Evolutionary conservation across 768 basidiomycete genomes (phyloP).

Genomic region (Boletus subcaerulescens): DNA sequence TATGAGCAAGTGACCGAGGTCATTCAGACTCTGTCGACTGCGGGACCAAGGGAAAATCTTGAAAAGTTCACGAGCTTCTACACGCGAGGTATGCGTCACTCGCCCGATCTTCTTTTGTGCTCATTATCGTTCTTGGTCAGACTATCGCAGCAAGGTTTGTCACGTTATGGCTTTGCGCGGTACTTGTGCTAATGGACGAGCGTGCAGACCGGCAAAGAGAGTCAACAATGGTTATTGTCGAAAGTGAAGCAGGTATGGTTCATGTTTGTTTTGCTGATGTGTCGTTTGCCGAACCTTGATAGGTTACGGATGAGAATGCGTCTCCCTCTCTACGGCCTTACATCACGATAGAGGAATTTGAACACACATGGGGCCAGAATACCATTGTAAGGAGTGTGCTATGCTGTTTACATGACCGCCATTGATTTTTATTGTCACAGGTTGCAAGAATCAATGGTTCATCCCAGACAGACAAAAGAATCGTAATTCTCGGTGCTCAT

Average conservation of each 20-base stretch:
- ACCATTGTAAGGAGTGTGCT: conserved; percentile 50
- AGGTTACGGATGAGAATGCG: conserved; percentile 67
- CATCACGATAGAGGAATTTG: conserved; percentile 70
- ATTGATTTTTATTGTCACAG: conserved; percentile 35
- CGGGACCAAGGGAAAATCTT: conserved; percentile 63
- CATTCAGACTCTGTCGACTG: conserved; percentile 62
- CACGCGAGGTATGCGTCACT: conserved; percentile 58
- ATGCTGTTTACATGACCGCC: neutral
- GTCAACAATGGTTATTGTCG: conserved; percentile 72
- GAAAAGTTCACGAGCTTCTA: conserved; percentile 66
- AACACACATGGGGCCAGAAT: conserved; percentile 84
- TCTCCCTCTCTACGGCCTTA: conserved; percentile 49
- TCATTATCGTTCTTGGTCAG: conserved; percentile 36
- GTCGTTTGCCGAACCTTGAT: conserved; percentile 2
- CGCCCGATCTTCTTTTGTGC: neutral
- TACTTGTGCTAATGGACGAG: conserved; percentile 12
- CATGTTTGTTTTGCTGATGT: neutral
- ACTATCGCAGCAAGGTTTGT: conserved; percentile 73
- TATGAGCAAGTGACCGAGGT: conserved; percentile 58
- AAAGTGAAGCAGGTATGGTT: conserved; percentile 58
- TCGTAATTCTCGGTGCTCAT: conserved; percentile 75
- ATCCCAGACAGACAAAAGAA: conserved; percentile 53
- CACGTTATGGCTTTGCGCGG: neutral
- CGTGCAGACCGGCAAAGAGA: conserved; percentile 65
- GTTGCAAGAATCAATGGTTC: conserved; percentile 76